Evolutionary conservation across 306 rosid species (phyloP), one percentile per base, ranked within the genome.

Genomic region (Casuarina glauca): DNA sequence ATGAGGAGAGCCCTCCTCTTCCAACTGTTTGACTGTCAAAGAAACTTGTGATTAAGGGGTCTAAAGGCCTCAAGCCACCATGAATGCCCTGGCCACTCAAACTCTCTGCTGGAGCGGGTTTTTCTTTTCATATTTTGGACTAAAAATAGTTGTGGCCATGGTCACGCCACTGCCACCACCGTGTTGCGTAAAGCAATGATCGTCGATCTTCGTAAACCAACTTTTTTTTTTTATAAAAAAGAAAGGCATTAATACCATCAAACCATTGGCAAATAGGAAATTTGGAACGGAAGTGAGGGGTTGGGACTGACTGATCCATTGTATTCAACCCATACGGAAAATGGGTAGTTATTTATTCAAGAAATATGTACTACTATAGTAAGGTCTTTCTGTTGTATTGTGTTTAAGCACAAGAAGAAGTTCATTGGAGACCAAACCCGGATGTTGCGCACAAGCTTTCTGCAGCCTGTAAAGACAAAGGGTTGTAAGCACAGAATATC

Each of bases 1-100:
- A 16, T 26, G 70, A 50, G 90, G 85, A 5, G 36, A 79, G 48
- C 88, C 89, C 20, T 74, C 36, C 57, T 71, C 7, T 78, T 67
- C 26, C 8, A 69, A 78, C 32, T 26, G 54, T 42, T 69, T 55
- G 32, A 46, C 19, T 15, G 49, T 39, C 61, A 1, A 7, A 44
- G 32, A 74, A 54, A 2, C 26, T 75, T 76, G 75, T 44, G 69
- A 52, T 53, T 76, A 67, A 76, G 42, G 70, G 72, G 12, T 42
- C 46, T 8, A 9, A 41, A 39, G 32, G 50, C 6, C 26, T 42
- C 11, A 16, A 10, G 20, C 11, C 41, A 48, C 60, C 74, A 12
- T 11, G 55, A 55, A 48, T 46, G 6, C 51, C 51, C 36, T 46
- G 52, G 6, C 39, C 53, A 10, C 11, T 43, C 73, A 16, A n/a